A percentile compares a stretch with the other conserved stretches of the same genome.
These are phyloP conservation scores for Lycium barbarum DNA, from an alignment of 257 asterid species.

Conservation along the genomic window DNA sequence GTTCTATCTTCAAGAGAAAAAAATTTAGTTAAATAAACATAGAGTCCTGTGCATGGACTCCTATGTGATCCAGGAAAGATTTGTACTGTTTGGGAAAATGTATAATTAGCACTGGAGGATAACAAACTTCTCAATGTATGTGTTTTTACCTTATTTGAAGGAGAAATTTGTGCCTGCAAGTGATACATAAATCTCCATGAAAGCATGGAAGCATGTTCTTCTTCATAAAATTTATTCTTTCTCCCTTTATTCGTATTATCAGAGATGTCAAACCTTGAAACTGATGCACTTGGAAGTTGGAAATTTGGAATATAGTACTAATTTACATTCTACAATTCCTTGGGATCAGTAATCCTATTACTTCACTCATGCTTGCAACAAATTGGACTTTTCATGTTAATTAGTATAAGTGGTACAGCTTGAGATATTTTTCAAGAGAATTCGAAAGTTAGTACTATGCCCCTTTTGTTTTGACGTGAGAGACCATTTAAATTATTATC, in stretches of 20 bases:
- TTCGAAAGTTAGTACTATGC: not conserved
- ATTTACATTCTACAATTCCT: constrained; percentile 2
- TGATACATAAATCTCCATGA: not conserved
- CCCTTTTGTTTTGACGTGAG: too few species aligned
- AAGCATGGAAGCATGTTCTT: constrained; percentile 23
- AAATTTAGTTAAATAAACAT: not conserved
- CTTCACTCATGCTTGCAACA: not conserved
- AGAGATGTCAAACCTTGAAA: constrained; percentile 25
- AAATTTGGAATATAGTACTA: not conserved
- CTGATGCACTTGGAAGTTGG: not conserved
- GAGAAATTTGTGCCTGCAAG: not conserved
- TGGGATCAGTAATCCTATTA: constrained; percentile 9
- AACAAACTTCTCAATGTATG: not conserved
- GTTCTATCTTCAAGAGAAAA: not conserved
- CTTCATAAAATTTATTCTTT: not conserved
- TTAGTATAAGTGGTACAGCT: not conserved
- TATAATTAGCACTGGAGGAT: not conserved
- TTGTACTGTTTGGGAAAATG: not conserved
- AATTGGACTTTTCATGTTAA: not conserved
- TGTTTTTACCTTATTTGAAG: constrained; percentile 2
- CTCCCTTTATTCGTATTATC: not conserved
- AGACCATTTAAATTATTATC: too few species aligned
- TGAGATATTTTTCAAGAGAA: too few species aligned
- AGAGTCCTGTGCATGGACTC: not conserved
- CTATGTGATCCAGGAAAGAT: constrained; percentile 15